Conservation (phyloP, 306 rosid genomes). For the Vicia sativa region DNA sequence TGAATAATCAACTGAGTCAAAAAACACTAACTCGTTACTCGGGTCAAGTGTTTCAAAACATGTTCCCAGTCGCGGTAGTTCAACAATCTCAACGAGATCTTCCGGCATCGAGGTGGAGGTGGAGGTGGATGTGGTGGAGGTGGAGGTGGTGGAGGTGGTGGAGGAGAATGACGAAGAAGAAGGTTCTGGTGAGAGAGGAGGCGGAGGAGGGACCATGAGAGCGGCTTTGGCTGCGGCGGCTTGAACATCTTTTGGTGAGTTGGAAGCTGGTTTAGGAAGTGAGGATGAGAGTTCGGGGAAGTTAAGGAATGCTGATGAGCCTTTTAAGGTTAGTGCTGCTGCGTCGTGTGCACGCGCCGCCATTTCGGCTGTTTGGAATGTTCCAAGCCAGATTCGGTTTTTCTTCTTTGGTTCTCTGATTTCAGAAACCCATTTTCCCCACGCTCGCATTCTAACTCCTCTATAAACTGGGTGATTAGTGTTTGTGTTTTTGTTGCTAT, state of each 20-base stretch:
- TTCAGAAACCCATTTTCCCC: conserved; percentile 99
- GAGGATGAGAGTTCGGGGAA: conserved; percentile 73
- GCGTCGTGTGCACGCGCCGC: conserved; percentile 99
- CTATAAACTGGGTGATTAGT: conserved; percentile 73
- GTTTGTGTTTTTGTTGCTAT: conserved; percentile 3
- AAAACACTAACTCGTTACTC: conserved; percentile 52
- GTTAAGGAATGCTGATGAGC: conserved; percentile 87
- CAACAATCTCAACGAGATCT: conserved; percentile 80
- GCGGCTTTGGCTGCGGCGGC: conserved; percentile 92
- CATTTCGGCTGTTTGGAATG: conserved; percentile 90
- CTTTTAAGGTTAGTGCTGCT: conserved; percentile 80
- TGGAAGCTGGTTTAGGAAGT: conserved; percentile 76
- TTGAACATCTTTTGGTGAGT: conserved; percentile 82
- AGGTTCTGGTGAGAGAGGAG: background rate
- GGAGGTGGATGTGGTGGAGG: conserved; percentile 31
- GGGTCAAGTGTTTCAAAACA: conserved; percentile 51
- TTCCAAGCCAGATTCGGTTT: conserved; percentile 97
- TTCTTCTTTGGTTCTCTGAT: conserved; percentile 93
- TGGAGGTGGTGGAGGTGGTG: background rate
- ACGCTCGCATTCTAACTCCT: conserved; percentile 92
- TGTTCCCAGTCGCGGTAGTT: conserved; percentile 57
- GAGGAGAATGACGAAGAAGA: conserved; percentile 27
- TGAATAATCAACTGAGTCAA: conserved; percentile 57
- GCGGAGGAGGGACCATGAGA: conserved; percentile 51
- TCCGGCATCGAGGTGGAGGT: conserved; percentile 51